Conservation (phyloP, 1,284 basidiomycete genomes). For the Rhodotorula glutinis region DNA sequence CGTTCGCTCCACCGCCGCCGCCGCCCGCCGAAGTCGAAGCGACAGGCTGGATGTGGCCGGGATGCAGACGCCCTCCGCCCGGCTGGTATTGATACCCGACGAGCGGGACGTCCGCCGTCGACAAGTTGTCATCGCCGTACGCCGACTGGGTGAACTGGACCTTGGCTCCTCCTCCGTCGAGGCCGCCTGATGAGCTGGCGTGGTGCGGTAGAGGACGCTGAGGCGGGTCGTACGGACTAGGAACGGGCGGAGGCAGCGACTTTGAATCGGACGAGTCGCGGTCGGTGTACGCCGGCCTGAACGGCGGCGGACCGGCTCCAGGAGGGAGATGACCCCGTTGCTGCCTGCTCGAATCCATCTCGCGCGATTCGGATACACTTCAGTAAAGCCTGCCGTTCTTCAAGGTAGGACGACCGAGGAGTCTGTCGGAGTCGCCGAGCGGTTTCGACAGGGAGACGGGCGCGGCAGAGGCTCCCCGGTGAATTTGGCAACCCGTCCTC, state of each 20-base stretch:
- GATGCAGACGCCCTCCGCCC: not conserved
- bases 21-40: not conserved
- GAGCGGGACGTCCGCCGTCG: conserved; percentile 26
- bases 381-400: too few relatives aligned
- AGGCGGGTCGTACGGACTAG: not conserved
- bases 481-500: too few relatives aligned
- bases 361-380: too few relatives aligned
- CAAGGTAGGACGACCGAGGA: too few relatives aligned
- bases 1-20: not conserved
- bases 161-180: conserved; percentile 2
- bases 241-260: not conserved
- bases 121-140: conserved; percentile 3
- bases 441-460: too few relatives aligned
- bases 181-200: not conserved
- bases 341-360: not conserved
- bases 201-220: not conserved
- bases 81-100: conserved; percentile 13
- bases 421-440: too few relatives aligned
- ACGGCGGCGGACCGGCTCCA: not conserved
- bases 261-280: conserved; percentile 2
- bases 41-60: not conserved
- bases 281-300: not conserved
- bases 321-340: not conserved
- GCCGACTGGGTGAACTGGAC: conserved; percentile 21
- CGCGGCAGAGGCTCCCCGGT: not conserved